Conservation (phyloP, 305 asterid genomes). For the Fraxinus nigra region DNA sequence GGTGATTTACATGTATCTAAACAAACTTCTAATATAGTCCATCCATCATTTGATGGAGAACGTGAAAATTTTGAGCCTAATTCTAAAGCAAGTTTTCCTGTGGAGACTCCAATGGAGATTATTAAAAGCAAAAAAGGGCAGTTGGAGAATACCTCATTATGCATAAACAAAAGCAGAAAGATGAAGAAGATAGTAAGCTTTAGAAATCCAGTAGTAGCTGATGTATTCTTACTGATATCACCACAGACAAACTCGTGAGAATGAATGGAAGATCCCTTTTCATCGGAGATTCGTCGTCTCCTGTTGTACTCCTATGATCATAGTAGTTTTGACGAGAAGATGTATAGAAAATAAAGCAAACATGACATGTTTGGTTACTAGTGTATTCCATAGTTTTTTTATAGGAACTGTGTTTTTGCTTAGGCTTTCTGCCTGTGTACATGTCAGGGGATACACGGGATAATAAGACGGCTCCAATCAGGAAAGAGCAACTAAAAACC, state of each 20-base stretch:
- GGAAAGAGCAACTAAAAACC: neutral
- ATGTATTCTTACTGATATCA: conserved; percentile 32
- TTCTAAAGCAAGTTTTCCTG: neutral
- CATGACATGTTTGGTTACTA: neutral
- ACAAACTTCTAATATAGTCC: conserved; percentile 25
- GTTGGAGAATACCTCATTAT: conserved; percentile 18
- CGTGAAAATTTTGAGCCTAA: neutral
- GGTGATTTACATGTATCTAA: conserved; percentile 1
- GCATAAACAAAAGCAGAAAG: conserved; percentile 18
- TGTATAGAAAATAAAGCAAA: neutral
- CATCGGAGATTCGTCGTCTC: neutral
- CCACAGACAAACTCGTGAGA: neutral
- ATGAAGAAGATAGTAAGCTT: conserved; percentile 47
- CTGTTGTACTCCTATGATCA: neutral
- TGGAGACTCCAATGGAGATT: neutral
- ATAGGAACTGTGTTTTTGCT: neutral
- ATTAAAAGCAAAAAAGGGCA: neutral
- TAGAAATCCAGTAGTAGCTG: conserved; percentile 44
- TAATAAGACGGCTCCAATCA: neutral
- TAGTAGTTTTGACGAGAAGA: neutral
- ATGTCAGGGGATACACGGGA: neutral
- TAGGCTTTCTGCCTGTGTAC: neutral
- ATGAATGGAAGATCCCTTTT: neutral
- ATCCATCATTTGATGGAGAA: conserved; percentile 30
- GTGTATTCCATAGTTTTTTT: neutral